A percentile compares a stretch with the other conserved stretches of the same genome.
phyloP scores from a whole-genome alignment of 208 protist species.

The Acanthamoeba sp. region DNA sequence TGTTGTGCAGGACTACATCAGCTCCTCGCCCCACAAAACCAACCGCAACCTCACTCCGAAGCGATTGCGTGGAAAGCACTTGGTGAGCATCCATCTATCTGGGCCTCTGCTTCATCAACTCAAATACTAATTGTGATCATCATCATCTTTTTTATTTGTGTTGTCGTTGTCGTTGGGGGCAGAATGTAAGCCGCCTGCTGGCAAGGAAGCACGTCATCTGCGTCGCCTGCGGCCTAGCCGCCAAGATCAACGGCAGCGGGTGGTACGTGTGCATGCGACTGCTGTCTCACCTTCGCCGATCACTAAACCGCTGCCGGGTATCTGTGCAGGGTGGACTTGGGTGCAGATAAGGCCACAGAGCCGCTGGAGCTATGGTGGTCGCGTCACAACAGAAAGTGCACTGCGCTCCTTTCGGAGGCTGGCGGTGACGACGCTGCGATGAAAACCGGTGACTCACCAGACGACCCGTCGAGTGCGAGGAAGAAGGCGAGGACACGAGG shows the following conservation, averaged over 20 bases:
- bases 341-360: not conserved
- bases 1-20: not conserved
- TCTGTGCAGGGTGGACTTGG: not conserved
- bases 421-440: not conserved
- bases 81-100: not conserved
- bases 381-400: not conserved
- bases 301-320: no score
- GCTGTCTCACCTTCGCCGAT: no score
- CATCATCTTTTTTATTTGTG: no score
- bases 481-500: not conserved
- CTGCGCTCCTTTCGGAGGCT: not conserved
- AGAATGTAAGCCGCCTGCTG: not conserved
- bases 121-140: no score
- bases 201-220: not conserved
- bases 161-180: no score
- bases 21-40: not conserved
- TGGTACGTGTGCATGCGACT: not conserved
- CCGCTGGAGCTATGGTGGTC: not conserved
- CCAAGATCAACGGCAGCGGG: not conserved
- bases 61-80: not conserved
- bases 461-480: not conserved
- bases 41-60: not conserved
- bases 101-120: no score
- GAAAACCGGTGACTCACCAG: not conserved
- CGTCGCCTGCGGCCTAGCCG: not conserved